phyloP scores from a whole-genome alignment of 208 protist species.

The Endotrypanum monterogeii region DNA sequence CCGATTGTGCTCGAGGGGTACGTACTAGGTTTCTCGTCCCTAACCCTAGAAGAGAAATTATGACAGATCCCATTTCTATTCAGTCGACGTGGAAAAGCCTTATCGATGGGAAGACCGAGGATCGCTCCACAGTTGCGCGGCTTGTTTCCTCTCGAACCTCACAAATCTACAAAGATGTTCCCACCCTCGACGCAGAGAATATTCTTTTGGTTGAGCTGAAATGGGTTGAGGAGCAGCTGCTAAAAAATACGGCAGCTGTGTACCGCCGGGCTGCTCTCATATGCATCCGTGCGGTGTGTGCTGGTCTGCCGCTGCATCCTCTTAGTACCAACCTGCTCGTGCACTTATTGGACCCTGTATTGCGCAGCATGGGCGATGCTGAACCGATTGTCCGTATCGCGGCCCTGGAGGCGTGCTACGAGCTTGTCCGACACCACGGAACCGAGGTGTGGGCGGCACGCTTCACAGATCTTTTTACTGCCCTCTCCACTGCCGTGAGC shows the following conservation, averaged over 20 bases:
- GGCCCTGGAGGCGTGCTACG: conserved; percentile 68
- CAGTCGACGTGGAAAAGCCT: conserved; percentile 43
- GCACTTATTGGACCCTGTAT: conserved; percentile 37
- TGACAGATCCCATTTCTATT: conserved; percentile 48
- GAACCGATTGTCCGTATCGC: conserved; percentile 68
- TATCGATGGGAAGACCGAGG: conserved; percentile 63
- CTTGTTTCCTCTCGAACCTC: conserved; percentile 40
- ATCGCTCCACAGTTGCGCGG: conserved; percentile 37
- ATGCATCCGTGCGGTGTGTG: conserved; percentile 45
- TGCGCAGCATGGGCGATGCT: conserved; percentile 48
- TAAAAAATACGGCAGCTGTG: conserved; percentile 41
- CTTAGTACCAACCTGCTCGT: conserved; percentile 26
- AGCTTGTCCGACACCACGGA: conserved; percentile 47
- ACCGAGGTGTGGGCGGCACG: conserved; percentile 38
- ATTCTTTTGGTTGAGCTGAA: conserved; percentile 32
- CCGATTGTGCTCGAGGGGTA: neutral
- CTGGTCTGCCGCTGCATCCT: conserved; percentile 37
- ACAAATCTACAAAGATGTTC: conserved; percentile 52
- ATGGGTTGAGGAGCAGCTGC: conserved; percentile 39
- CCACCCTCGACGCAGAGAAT: conserved; percentile 43
- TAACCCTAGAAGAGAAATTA: conserved; percentile 7
- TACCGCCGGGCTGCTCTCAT: conserved; percentile 66
- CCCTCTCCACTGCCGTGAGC: conserved; percentile 49
- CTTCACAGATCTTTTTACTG: conserved; percentile 60
- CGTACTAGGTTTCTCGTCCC: neutral